phyloP scores from a whole-genome alignment of 2,329 filamentous ascomycete species.

The Phyllosticta citriasiana region DNA sequence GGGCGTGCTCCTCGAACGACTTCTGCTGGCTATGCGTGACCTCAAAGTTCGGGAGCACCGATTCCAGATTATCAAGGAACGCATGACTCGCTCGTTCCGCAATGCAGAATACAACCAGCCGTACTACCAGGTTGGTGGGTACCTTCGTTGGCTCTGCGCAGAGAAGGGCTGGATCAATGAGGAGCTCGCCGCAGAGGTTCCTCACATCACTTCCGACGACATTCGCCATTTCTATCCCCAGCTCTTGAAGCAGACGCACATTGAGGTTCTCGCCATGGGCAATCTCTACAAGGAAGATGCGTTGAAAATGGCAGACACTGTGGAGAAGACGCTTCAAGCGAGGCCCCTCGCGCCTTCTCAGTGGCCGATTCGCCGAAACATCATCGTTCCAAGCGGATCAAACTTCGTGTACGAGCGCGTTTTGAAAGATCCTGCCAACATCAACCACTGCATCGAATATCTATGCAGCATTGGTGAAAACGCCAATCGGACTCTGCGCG shows the following conservation, averaged over 20 bases:
- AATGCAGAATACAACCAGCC: slow-evolving; percentile 86
- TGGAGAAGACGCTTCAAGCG: slow-evolving; percentile 69
- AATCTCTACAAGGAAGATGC: slow-evolving; percentile 94
- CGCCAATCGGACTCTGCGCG: slow-evolving; percentile 56
- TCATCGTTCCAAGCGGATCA: slow-evolving; percentile 67
- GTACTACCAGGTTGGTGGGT: slow-evolving; percentile 79
- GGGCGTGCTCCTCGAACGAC: slow-evolving; percentile 78
- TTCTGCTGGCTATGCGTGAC: slow-evolving; percentile 73
- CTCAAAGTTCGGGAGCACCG: slow-evolving; percentile 76
- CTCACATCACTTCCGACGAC: slow-evolving; percentile 61
- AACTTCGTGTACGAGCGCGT: slow-evolving; percentile 77
- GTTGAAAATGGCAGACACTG: slow-evolving; percentile 69
- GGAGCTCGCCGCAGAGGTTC: slow-evolving; percentile 67
- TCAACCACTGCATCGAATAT: slow-evolving; percentile 49
- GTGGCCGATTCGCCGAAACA: slow-evolving; percentile 66
- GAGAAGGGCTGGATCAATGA: slow-evolving; percentile 72
- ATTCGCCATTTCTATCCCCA: slow-evolving; percentile 71
- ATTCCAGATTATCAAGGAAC: slow-evolving; percentile 86
- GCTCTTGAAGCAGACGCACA: slow-evolving; percentile 70
- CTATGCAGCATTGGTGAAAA: slow-evolving; percentile 33
- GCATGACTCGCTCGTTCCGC: slow-evolving; percentile 62
- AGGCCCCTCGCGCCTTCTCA: slow-evolving; percentile 64
- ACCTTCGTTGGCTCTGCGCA: slow-evolving; percentile 66
- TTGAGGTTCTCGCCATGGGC: slow-evolving; percentile 81
- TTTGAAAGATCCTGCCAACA: slow-evolving; percentile 76